Percentiles rank a stretch among this genome's conserved stretches.
phyloP scores from a whole-genome alignment of 2,329 filamentous ascomycete genomes.

The Aspergillus pseudonomiae region DNA sequence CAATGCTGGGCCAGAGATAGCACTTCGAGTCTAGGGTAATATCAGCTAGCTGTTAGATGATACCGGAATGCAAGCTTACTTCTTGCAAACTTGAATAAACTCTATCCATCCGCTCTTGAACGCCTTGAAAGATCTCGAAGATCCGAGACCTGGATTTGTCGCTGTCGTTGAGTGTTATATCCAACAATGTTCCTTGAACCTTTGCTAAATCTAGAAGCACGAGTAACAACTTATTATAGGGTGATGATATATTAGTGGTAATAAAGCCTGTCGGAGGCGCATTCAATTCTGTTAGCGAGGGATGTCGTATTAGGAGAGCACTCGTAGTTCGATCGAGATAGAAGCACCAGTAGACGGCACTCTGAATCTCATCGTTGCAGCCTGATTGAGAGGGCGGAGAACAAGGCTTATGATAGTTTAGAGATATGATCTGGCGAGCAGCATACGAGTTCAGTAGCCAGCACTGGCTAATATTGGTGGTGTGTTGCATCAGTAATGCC shows the following conservation, averaged over 20 bases:
- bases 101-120: constrained; percentile 22
- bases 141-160: background rate
- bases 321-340: constrained; percentile 32
- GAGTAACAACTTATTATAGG: constrained; percentile 13
- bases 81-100: constrained; percentile 22
- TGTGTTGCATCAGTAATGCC: constrained; percentile 30
- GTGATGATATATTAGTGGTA: background rate
- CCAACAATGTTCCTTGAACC: constrained; percentile 14
- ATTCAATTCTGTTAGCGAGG: constrained; percentile 17
- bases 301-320: constrained; percentile 25
- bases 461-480: constrained; percentile 27
- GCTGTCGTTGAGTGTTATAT: background rate
- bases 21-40: constrained; percentile 15
- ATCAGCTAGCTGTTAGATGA: background rate
- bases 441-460: constrained; percentile 31
- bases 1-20: constrained; percentile 13
- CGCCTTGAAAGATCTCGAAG: constrained; percentile 15
- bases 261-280: constrained; percentile 14
- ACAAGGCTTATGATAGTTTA: constrained; percentile 25
- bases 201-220: constrained; percentile 17
- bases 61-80: constrained; percentile 12
- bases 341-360: constrained; percentile 31
- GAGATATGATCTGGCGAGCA: constrained; percentile 27
- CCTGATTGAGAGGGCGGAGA: background rate
- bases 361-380: constrained; percentile 20